A percentile compares a stretch with the other conserved stretches of the same genome.
Evolutionary conservation across 192 early-diverging fungal species (phyloP).

Genomic region (Podila epicladia): DNA sequence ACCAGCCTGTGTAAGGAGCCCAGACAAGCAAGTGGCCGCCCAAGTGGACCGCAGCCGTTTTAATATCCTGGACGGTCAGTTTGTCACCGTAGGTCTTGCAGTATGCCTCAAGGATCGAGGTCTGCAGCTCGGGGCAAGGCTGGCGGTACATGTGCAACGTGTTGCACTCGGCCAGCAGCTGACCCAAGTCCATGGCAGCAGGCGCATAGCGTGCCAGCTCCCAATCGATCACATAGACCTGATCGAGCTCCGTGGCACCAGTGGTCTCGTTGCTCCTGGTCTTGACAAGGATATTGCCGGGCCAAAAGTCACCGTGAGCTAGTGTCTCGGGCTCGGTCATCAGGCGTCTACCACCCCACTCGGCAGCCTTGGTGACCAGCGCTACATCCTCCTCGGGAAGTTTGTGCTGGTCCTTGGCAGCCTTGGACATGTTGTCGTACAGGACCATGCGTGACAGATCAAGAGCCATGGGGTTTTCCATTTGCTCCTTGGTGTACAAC

Average conservation of each 20-base stretch:
- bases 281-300: slow-evolving; percentile 48
- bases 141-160: slow-evolving; percentile 50
- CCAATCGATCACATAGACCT: slow-evolving; percentile 49
- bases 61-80: slow-evolving; percentile 31
- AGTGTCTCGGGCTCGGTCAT: slow-evolving; percentile 50
- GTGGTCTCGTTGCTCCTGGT: background rate
- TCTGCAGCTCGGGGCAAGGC: slow-evolving; percentile 36
- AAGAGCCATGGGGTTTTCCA: slow-evolving; percentile 34
- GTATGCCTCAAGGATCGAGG: slow-evolving; percentile 40
- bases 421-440: slow-evolving; percentile 34
- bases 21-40: slow-evolving; percentile 48
- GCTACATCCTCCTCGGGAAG: slow-evolving; percentile 26
- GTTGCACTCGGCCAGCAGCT: slow-evolving; percentile 43
- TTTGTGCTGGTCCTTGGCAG: slow-evolving; percentile 24
- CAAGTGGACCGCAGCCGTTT: slow-evolving; percentile 47
- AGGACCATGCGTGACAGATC: slow-evolving; percentile 31
- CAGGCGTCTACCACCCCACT: slow-evolving; percentile 43
- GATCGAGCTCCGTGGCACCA: slow-evolving; percentile 20
- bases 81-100: slow-evolving; percentile 25
- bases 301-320: slow-evolving; percentile 51
- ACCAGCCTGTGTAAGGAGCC: slow-evolving; percentile 50
- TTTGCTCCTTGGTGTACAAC: slow-evolving; percentile 17
- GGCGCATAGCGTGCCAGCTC: slow-evolving; percentile 46
- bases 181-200: slow-evolving; percentile 53
- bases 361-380: slow-evolving; percentile 30